Base-by-base conservation (phyloP, 371 early-diverging fungal species). In the Basidiobolus meristosporus region DNA sequence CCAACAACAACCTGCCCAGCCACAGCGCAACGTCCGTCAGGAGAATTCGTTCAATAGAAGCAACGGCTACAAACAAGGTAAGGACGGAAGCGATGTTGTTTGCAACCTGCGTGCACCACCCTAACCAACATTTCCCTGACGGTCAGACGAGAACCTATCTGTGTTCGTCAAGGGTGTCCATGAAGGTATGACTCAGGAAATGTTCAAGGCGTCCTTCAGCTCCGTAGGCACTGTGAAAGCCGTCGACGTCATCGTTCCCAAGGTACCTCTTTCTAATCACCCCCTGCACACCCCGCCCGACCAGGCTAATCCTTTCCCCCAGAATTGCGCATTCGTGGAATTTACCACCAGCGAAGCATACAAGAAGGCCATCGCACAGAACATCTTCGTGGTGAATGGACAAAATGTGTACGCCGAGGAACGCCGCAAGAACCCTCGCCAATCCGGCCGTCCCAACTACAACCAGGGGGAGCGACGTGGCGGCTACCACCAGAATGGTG, bases 251-350 rank as follows among this genome's bases (percentile, higher is more conserved):
- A 57, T 50, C 36, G 56, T 40, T 9, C 16, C 34, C 34, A 34
- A 34, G 34, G 34, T 34, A 34, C 18, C 14, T 47, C 49, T 34
- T 48, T 30, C 39, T 6, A 18, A 15, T 28, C 18, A 31, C 29
- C 41, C 7, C 33, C 45, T 14, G 45, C 46, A 11, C 44, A 44
- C 6, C 40, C 47, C 36, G 38, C 49, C 21, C 44, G 41, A 34
- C 14, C 12, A 12, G 18, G n/a, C n/a, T n/a, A n/a, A n/a, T n/a
- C 34, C 5, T 7, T 3, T 34, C 5, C 44, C 51, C 40, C 50
- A 60, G 51, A 54, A 56, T 47, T 70, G 63, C 17, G 70, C 64
- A 10, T 64, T 72, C 44, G 63, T 72, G 21, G 71, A 74, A 44
- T 77, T 73, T 48, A 50, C 56, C 32, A 55, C 60, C 7, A 53